Conservation (phyloP, 805 yeast genomes). For the Cyberlindnera suaveolens region DNA sequence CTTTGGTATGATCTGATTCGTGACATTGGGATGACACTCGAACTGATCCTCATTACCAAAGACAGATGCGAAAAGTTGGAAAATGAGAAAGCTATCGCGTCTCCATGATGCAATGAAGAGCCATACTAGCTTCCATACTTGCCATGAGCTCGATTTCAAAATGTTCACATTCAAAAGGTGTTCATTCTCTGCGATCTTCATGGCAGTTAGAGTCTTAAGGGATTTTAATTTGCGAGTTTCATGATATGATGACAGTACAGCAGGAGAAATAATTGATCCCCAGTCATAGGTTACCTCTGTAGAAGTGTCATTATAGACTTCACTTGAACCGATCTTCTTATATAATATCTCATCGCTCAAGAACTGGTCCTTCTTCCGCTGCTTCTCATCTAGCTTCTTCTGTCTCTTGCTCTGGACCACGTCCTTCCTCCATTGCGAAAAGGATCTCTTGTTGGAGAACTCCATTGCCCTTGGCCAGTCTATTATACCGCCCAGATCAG, state of each 20-base stretch:
- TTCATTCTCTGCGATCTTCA: constrained; percentile 23
- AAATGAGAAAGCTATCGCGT: constrained; percentile 26
- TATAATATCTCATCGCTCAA: constrained; percentile 9
- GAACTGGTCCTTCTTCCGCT: neutral
- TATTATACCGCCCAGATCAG: too few relatives aligned
- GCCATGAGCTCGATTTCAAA: constrained; percentile 19
- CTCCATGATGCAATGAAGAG: constrained; percentile 22
- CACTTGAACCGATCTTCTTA: constrained; percentile 17
- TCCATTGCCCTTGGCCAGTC: too few relatives aligned
- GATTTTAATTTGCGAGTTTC: constrained; percentile 9
- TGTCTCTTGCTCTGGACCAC: neutral
- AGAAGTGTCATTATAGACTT: constrained; percentile 11
- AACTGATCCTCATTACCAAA: constrained; percentile 15
- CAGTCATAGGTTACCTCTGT: constrained; percentile 16
- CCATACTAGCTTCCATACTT: constrained; percentile 31
- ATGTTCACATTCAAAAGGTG: constrained; percentile 16
- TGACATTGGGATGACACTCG: constrained; percentile 13
- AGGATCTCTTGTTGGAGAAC: neutral
- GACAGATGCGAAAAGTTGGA: constrained; percentile 23
- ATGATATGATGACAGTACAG: constrained; percentile 5
- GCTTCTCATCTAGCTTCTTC: neutral
- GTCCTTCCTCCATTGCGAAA: neutral
- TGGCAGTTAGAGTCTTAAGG: constrained; percentile 21
- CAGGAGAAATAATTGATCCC: constrained; percentile 10
- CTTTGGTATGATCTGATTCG: constrained; percentile 9